A percentile compares a stretch with the other conserved stretches of the same genome.
Conservation (phyloP, 441 rosid species). For the Adansonia grandidieri region DNA sequence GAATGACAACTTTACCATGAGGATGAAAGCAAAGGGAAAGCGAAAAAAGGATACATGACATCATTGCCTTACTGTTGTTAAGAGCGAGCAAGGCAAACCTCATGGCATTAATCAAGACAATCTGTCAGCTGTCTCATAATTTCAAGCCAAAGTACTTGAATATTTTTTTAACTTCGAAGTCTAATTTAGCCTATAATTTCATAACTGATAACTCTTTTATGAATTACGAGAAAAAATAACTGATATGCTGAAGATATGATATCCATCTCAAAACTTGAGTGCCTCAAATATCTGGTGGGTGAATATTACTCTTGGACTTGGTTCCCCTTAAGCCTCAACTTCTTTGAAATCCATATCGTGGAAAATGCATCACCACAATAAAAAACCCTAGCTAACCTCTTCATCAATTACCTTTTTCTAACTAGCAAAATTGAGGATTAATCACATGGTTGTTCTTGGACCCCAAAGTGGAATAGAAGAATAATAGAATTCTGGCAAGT, state of each 20-base stretch:
- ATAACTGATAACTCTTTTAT: not conserved
- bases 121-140: no score
- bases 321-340: not conserved
- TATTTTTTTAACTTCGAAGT: not conserved
- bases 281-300: constrained; percentile 1
- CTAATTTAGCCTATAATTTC: not conserved
- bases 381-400: not conserved
- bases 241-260: not conserved
- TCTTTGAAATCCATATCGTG: not conserved
- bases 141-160: not conserved
- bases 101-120: no score
- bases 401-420: not conserved
- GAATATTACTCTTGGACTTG: not conserved
- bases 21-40: not conserved
- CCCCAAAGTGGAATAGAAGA: not conserved
- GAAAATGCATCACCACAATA: not conserved
- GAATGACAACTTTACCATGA: not conserved
- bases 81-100: not conserved
- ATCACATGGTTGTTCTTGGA: not conserved
- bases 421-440: not conserved
- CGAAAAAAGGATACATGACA: not conserved
- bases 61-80: not conserved
- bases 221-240: not conserved
- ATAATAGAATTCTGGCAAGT: no score
- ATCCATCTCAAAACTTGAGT: not conserved